Conservation (phyloP, 352 stramenopile genomes). For the Pythium plurisporium region DNA sequence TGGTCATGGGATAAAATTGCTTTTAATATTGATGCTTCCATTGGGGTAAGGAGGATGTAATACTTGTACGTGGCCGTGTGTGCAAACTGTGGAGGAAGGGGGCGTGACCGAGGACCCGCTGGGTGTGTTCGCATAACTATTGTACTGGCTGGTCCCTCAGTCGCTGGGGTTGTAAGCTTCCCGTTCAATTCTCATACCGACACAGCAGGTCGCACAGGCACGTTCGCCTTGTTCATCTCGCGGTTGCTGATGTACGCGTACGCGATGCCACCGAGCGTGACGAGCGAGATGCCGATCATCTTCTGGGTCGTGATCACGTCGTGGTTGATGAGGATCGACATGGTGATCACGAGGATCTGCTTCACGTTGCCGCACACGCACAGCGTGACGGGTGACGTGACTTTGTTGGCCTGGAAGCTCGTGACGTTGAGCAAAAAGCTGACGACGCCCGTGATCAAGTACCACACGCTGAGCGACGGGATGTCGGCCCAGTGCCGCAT, state of each 20-base stretch:
- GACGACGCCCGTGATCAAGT: conserved; percentile 83
- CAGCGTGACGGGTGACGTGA: conserved; percentile 92
- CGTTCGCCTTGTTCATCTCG: conserved; percentile 58
- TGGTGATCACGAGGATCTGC: conserved; percentile 85
- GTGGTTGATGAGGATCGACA: conserved; percentile 77
- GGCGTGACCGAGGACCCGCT: no score
- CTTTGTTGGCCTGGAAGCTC: conserved; percentile 93
- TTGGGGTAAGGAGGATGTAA: no score
- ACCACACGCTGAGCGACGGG: conserved; percentile 57
- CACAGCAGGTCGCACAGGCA: conserved; percentile 18
- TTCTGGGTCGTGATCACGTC: conserved; percentile 68
- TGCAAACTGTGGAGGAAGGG: no score
- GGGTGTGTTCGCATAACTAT: not conserved
- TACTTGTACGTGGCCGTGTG: no score
- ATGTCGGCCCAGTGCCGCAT: conserved; percentile 61
- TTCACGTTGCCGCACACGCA: conserved; percentile 94
- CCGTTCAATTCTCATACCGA: not conserved
- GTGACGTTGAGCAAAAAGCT: conserved; percentile 94
- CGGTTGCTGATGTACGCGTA: conserved; percentile 79
- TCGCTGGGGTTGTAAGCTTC: no score
- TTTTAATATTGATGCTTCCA: no score
- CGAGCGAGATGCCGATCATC: conserved; percentile 60
- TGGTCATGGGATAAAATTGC: no score
- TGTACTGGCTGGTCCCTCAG: no score
- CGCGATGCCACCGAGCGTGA: conserved; percentile 53